phyloP scores from a whole-genome alignment of 352 stramenopile genomes.

The Globisporangium megalacanthum region DNA sequence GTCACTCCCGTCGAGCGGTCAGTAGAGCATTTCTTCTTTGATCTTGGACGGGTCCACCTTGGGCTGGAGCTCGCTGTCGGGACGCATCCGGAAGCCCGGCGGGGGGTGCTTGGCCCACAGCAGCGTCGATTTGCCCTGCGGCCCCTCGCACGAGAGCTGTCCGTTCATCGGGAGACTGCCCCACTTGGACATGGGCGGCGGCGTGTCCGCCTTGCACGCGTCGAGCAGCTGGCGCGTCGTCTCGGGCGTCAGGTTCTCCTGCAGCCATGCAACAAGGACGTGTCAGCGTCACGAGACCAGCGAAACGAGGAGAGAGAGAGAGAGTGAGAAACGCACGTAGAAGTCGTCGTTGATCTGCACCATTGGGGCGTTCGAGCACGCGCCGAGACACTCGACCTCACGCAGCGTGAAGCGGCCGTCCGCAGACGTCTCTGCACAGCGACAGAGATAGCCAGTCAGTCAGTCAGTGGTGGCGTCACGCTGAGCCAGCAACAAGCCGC shows the following conservation, averaged over 20 bases:
- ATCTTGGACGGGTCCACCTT: slow-evolving; percentile 93
- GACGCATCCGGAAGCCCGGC: slow-evolving; percentile 89
- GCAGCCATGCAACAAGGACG: slow-evolving; percentile 14
- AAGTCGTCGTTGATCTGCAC: slow-evolving; percentile 99
- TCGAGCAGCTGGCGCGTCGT: slow-evolving; percentile 97
- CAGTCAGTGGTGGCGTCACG: no score
- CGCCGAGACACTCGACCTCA: slow-evolving; percentile 99
- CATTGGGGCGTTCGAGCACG: slow-evolving; percentile 99
- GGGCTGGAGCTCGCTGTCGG: slow-evolving; percentile 87
- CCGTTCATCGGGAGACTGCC: slow-evolving; percentile 99
- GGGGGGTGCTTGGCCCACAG: slow-evolving; percentile 78
- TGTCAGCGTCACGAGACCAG: background rate
- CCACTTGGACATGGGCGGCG: slow-evolving; percentile 96
- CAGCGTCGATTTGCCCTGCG: slow-evolving; percentile 94
- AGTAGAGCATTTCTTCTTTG: slow-evolving; percentile 90
- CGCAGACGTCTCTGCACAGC: slow-evolving; percentile 52
- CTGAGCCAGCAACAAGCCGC: background rate
- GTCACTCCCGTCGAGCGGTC: slow-evolving; percentile 13
- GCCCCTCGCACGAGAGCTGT: slow-evolving; percentile 97
- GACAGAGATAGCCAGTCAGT: background rate
- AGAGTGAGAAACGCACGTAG: slow-evolving; percentile 33
- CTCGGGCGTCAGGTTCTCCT: slow-evolving; percentile 98
- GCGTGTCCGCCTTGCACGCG: slow-evolving; percentile 92
- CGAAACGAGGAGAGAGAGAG: background rate
- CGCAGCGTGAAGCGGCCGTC: slow-evolving; percentile 91